phyloP scores from a whole-genome alignment of 2,329 filamentous ascomycete species.

The Trichoderma atrobrunneum region DNA sequence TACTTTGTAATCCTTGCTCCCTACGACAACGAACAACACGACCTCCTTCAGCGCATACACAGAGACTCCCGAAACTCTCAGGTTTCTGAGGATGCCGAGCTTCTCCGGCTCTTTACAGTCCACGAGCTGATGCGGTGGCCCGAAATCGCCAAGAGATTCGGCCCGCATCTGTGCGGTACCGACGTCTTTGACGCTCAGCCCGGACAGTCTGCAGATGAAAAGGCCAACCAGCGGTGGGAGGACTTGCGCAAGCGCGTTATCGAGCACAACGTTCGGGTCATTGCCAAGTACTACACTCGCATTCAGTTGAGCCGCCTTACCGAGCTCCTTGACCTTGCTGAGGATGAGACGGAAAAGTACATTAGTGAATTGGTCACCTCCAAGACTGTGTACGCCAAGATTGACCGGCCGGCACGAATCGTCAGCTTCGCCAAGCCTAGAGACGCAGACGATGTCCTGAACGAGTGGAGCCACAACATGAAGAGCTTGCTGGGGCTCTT shows the following conservation, averaged over 20 bases:
- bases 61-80: constrained; percentile 77
- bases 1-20: constrained; percentile 96
- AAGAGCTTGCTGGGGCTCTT: constrained; percentile 82
- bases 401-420: constrained; percentile 86
- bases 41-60: constrained; percentile 90
- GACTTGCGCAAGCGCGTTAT: constrained; percentile 97
- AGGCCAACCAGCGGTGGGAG: constrained; percentile 84
- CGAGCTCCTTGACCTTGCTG: constrained; percentile 83
- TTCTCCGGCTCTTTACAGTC: constrained; percentile 92
- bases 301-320: constrained; percentile 91
- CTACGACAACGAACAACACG: constrained; percentile 97
- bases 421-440: constrained; percentile 94
- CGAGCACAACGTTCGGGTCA: constrained; percentile 96
- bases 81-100: constrained; percentile 75
- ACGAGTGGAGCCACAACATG: constrained; percentile 99
- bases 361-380: constrained; percentile 95
- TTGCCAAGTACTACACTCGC: constrained; percentile 98
- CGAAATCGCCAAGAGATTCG: constrained; percentile 83
- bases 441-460: constrained; percentile 92
- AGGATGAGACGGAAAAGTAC: constrained; percentile 98
- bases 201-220: constrained; percentile 67
- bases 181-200: constrained; percentile 79
- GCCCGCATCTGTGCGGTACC: constrained; percentile 79
- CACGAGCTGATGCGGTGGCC: constrained; percentile 99
- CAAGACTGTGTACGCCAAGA: constrained; percentile 97